These are phyloP conservation scores for Rubia peregrina DNA, from an alignment of 305 asterid species.

Conservation along the genomic window DNA sequence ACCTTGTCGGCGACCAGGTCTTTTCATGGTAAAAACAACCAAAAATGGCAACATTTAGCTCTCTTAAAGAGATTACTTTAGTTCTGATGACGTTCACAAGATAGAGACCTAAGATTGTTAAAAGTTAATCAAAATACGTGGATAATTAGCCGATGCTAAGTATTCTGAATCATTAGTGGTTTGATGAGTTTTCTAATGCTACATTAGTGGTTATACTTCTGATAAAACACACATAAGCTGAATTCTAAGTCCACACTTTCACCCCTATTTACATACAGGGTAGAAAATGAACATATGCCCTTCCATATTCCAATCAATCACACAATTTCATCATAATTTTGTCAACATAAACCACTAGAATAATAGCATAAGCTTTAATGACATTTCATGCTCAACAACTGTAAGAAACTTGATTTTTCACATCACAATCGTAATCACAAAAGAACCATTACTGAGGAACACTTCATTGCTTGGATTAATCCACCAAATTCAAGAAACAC, in stretches of 20 bases:
- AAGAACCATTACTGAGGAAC: no score
- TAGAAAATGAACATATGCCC: neutral
- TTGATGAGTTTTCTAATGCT: neutral
- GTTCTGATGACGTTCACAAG: no score
- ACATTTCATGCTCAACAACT: neutral
- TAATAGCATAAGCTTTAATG: no score
- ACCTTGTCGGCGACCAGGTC: slow-evolving; percentile 40
- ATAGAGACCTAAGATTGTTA: no score
- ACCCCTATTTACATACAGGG: neutral
- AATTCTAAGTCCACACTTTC: neutral
- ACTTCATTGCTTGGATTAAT: neutral
- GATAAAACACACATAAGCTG: neutral
- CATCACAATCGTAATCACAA: neutral
- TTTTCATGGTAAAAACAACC: slow-evolving; percentile 12
- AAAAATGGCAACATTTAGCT: no score
- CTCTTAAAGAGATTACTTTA: no score
- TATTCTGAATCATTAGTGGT: no score
- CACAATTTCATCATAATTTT: neutral
- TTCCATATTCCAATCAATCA: neutral
- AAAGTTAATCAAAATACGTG: no score
- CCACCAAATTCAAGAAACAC: neutral
- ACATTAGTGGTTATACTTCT: slow-evolving; percentile 2
- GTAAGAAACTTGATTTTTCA: neutral
- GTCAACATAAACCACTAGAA: neutral
- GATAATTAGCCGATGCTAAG: no score